Evolutionary conservation across 2,329 filamentous ascomycete genomes (phyloP).

Genomic region (Aspergillus sp.): DNA sequence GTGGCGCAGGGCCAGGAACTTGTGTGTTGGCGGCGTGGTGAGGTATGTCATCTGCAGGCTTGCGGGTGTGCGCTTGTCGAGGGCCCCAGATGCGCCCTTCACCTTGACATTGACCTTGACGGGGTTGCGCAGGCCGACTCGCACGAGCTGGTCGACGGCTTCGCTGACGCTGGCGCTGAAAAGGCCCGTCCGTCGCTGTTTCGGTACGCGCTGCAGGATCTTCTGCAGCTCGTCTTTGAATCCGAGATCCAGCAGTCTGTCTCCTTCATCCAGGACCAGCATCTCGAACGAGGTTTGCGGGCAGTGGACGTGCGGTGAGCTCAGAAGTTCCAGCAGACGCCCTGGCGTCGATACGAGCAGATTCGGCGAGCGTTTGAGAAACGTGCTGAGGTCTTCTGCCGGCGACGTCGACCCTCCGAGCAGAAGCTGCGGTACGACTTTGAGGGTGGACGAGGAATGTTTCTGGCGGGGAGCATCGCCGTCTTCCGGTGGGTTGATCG

Average conservation of each 20-base stretch:
- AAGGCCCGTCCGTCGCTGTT: slow-evolving; percentile 83
- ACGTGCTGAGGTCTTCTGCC: slow-evolving; percentile 76
- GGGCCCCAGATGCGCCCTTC: slow-evolving; percentile 61
- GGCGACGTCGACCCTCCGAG: slow-evolving; percentile 75
- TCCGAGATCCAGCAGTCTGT: slow-evolving; percentile 82
- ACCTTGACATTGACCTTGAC: slow-evolving; percentile 94
- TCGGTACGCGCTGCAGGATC: slow-evolving; percentile 75
- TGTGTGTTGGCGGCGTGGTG: slow-evolving; percentile 64
- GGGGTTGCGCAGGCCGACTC: slow-evolving; percentile 84
- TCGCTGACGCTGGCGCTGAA: slow-evolving; percentile 97
- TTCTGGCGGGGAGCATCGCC: slow-evolving; percentile 27
- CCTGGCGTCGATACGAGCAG: slow-evolving; percentile 86
- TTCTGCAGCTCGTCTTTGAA: slow-evolving; percentile 86
- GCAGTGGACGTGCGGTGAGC: slow-evolving; percentile 78
- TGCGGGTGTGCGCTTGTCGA: slow-evolving; percentile 82
- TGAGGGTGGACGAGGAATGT: slow-evolving; percentile 41
- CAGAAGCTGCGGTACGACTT: slow-evolving; percentile 74
- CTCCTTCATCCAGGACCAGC: slow-evolving; percentile 88
- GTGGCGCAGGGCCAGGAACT: slow-evolving; percentile 63
- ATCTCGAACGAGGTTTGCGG: slow-evolving; percentile 84
- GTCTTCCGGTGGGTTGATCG: slow-evolving; percentile 35
- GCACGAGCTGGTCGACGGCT: slow-evolving; percentile 83
- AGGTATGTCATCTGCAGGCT: slow-evolving; percentile 89
- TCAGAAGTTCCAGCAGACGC: slow-evolving; percentile 74
- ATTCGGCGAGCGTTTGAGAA: slow-evolving; percentile 77